phyloP scores from a whole-genome alignment of 148 eudicot genomes.

The Heliosperma pusillum region DNA sequence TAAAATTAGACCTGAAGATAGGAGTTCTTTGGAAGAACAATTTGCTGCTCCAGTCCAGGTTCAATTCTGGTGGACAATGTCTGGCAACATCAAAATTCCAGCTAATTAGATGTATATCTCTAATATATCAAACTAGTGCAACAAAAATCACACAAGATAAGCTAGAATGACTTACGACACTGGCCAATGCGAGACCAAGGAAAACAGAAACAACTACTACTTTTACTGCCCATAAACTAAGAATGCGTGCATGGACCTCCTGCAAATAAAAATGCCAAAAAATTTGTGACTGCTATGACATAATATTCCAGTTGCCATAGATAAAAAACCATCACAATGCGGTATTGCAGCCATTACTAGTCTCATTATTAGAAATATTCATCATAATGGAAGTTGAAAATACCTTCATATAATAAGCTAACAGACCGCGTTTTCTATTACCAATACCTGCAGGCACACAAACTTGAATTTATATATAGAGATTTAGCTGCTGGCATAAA shows the following conservation, averaged over 20 bases:
- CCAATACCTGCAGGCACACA: conserved; percentile 43
- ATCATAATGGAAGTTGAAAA: background rate
- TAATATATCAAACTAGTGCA: background rate
- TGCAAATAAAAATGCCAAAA: conserved; percentile 26
- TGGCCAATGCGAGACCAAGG: conserved; percentile 72
- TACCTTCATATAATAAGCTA: conserved; percentile 97
- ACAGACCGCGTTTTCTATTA: conserved; percentile 64
- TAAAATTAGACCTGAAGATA: conserved; percentile 79
- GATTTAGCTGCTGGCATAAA: background rate
- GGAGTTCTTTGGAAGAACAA: conserved; percentile 95
- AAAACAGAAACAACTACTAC: conserved; percentile 62
- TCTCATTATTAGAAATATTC: background rate
- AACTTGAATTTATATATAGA: conserved; percentile 12
- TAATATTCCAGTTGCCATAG: background rate
- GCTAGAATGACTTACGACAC: conserved; percentile 66
- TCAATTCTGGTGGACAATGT: conserved; percentile 93
- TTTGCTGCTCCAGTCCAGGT: conserved; percentile 97
- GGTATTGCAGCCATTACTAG: background rate
- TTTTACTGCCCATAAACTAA: conserved; percentile 82
- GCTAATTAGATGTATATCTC: background rate
- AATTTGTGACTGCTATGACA: background rate
- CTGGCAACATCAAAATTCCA: conserved; percentile 31
- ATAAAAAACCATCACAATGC: background rate
- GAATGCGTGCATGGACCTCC: conserved; percentile 91
- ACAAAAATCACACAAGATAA: background rate